Conservation (phyloP, 2,329 filamentous ascomycete species). For the Colletotrichum karsti region DNA sequence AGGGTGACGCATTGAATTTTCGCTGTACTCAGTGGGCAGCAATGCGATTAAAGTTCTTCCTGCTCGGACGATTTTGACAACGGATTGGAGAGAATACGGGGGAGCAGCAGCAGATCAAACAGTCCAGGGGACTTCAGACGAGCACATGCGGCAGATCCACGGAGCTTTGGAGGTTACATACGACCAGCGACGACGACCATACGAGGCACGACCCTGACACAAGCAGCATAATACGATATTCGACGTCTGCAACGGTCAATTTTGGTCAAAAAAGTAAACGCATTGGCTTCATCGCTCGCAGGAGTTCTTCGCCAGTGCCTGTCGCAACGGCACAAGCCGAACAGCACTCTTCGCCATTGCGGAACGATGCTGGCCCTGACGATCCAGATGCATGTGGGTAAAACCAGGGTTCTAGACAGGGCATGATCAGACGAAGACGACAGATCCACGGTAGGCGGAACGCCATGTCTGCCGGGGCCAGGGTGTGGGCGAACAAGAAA, state of each 20-base stretch:
- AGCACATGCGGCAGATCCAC: not conserved
- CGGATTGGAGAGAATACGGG: not conserved
- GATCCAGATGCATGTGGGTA: not conserved
- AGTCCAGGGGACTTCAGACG: not conserved
- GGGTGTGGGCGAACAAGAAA: too few species aligned
- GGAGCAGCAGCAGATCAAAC: conserved; percentile 21
- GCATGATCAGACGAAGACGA: conserved; percentile 18
- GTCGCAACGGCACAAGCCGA: not conserved
- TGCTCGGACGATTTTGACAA: conserved; percentile 11
- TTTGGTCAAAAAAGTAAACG: too few species aligned
- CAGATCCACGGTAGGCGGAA: not conserved
- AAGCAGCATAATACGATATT: not conserved
- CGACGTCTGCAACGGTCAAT: not conserved
- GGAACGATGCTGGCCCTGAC: not conserved
- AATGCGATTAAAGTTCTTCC: not conserved
- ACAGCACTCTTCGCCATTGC: not conserved
- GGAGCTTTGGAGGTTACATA: not conserved
- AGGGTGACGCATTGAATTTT: not conserved
- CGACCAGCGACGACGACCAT: too few species aligned
- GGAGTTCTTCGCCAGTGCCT: not conserved
- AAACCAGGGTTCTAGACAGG: not conserved
- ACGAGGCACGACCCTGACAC: not conserved
- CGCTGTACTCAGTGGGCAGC: not conserved
- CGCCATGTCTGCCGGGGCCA: conserved; percentile 7
- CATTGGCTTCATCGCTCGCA: not conserved